These are phyloP conservation scores for Gaultheria prostrata DNA, from an alignment of 148 eudicot species.

Conservation along the genomic window DNA sequence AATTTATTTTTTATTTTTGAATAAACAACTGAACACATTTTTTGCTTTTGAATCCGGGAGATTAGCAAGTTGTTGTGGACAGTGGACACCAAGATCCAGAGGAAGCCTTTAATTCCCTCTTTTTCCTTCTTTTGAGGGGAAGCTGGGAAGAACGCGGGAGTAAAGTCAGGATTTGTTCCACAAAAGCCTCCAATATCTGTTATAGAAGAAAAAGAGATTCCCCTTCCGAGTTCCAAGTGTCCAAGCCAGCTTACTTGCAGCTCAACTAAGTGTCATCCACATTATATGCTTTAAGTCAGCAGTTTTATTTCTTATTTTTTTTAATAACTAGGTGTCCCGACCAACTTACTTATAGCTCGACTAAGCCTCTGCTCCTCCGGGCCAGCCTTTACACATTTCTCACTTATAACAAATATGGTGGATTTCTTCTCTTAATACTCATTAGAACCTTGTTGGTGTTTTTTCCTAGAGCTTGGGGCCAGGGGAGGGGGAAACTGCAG, in stretches of 20 bases:
- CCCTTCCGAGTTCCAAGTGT: neutral
- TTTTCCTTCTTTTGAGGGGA: conserved; percentile 10
- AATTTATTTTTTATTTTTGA: neutral
- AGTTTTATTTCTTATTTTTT: no score
- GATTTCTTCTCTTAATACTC: neutral
- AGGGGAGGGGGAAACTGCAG: no score
- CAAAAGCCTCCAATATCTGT: neutral
- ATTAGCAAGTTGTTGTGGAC: neutral
- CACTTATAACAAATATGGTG: neutral
- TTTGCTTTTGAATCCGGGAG: neutral
- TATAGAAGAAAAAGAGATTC: neutral
- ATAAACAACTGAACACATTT: neutral
- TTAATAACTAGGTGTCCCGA: no score
- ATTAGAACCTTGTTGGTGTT: neutral
- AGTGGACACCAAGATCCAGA: neutral
- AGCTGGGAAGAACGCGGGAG: neutral
- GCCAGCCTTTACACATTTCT: neutral
- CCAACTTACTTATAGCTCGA: no score
- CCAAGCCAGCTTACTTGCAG: no score
- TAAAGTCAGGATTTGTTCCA: neutral
- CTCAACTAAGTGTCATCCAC: neutral
- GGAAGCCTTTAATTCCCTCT: neutral
- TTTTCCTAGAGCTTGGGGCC: neutral
- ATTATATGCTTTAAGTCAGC: neutral
- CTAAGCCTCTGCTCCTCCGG: no score